These are phyloP conservation scores for Daedaleopsis nitida DNA, from an alignment of 768 basidiomycete species.

Conservation along the genomic window DNA sequence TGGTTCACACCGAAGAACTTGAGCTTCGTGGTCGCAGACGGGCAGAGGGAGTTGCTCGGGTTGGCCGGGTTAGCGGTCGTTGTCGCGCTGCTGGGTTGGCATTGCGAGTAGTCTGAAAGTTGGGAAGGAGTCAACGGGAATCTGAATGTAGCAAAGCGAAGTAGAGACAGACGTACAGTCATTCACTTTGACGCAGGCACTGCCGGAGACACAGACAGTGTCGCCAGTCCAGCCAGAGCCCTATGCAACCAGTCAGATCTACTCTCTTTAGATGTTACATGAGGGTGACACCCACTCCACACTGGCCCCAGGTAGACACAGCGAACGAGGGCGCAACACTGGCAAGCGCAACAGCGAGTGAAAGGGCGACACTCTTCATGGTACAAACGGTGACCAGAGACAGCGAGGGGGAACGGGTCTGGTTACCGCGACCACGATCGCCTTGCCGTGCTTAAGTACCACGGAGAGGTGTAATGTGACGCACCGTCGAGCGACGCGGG, in stretches of 20 bases:
- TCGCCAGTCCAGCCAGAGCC: slow-evolving; percentile 46
- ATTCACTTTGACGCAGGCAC: slow-evolving; percentile 43
- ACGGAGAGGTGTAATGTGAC: neutral
- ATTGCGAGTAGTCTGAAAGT: slow-evolving; percentile 49
- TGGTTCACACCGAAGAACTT: slow-evolving; percentile 65
- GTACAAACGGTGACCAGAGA: neutral
- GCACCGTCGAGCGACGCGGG: neutral
- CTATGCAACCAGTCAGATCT: neutral
- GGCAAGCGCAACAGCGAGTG: slow-evolving; percentile 25
- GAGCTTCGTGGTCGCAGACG: slow-evolving; percentile 54
- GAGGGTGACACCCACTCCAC: slow-evolving; percentile 34
- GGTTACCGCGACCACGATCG: neutral
- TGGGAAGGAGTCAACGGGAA: neutral
- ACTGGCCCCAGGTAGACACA: slow-evolving; percentile 52
- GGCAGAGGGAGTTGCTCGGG: slow-evolving; percentile 35
- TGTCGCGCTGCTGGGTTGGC: slow-evolving; percentile 39
- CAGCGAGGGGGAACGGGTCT: neutral
- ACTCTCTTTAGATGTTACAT: neutral
- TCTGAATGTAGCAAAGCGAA: neutral
- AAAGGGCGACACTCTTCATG: slow-evolving; percentile 29
- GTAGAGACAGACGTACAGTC: slow-evolving; percentile 39
- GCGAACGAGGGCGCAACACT: slow-evolving; percentile 26
- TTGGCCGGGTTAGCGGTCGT: slow-evolving; percentile 31
- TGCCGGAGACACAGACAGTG: slow-evolving; percentile 48
- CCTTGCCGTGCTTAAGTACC: neutral